Evolutionary conservation across 208 protist genomes (phyloP), one percentile per base, ranked within the genome.

Genomic region (Tritrichomonas musculus): DNA sequence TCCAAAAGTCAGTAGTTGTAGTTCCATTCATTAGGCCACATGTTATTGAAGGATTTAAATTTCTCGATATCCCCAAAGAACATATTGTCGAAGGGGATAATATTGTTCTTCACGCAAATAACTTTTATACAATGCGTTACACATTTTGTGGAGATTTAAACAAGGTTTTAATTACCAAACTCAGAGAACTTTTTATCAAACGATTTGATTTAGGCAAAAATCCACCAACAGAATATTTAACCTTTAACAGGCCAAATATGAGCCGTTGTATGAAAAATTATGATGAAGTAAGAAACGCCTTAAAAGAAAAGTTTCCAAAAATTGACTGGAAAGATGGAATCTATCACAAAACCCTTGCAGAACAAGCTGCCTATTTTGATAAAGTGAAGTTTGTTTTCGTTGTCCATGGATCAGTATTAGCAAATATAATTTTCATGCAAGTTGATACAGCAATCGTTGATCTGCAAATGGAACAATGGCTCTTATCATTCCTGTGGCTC

Each of bases 401-500:
- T 39, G 47, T 88, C 25, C 77, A 88, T 36, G 77, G 77, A 39
- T 88, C 77, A 27, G 44, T 57, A 39, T 39, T 88, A 4, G 8
- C 77, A 5, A 57, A 57, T 39, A 57, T 57, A 3, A 88, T 88
- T 53, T 88, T 60, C 47, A 88, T 88, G 77, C 77, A 88, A 47
- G 0, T 17, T 8, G 27, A 39, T 47, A 88, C 77, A 33, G 44
- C 47, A 20, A 47, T 88, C 57, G 44, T 88, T 57, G 77, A 88
- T 47, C 8, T 88, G 27, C 77, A 88, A 39, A 88, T 88, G 77
- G 77, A 88, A 50, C 44, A 88, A 57, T 88, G 77, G 77, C 44
- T 88, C 2, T 17, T 88, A 0, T 88, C 77, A n/a, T 88, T 88
- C 17, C n/a, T 88, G 9, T 39, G 44, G 33, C 30, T 88, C 3